Percentiles rank a stretch among this genome's conserved stretches.
phyloP scores from a whole-genome alignment of 1,139 yeast species.

The Blastobotrys malaysiensis region DNA sequence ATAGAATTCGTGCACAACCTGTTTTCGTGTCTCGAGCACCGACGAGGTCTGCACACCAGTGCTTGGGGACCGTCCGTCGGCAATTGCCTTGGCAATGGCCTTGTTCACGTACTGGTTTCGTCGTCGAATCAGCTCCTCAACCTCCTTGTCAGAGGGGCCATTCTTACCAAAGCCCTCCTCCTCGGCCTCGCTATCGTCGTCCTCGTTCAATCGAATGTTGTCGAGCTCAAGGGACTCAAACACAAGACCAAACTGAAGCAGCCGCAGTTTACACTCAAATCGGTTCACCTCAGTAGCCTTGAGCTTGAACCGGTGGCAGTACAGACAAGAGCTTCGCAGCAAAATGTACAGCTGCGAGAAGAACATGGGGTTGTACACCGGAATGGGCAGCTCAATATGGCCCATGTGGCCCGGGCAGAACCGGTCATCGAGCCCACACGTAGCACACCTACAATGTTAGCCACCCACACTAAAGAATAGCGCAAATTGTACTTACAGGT shows the following conservation, averaged over 20 bases:
- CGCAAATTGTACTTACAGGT: conserved; percentile 39
- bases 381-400: conserved; percentile 92
- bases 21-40: conserved; percentile 81
- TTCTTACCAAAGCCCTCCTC: conserved; percentile 33
- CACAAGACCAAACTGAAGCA: conserved; percentile 84
- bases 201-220: conserved; percentile 43
- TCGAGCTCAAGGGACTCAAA: conserved; percentile 74
- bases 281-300: conserved; percentile 64
- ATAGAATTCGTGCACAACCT: conserved; percentile 68
- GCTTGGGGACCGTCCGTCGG: conserved; percentile 65
- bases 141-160: conserved; percentile 16
- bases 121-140: conserved; percentile 45
- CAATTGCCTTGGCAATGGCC: conserved; percentile 67
- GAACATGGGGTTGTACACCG: conserved; percentile 91
- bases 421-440: conserved; percentile 93
- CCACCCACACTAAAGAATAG: background rate
- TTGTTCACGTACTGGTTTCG: conserved; percentile 68
- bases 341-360: conserved; percentile 85
- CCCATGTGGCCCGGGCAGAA: conserved; percentile 99
- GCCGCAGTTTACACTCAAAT: conserved; percentile 68
- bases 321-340: conserved; percentile 80
- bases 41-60: conserved; percentile 76
- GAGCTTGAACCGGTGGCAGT: conserved; percentile 81
- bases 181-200: conserved; percentile 35
- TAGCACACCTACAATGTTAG: conserved; percentile 52